Percentiles rank a stretch among this genome's conserved stretches.
phyloP scores from a whole-genome alignment of 495 filamentous ascomycete species.

The Lophiostoma macrostomum region DNA sequence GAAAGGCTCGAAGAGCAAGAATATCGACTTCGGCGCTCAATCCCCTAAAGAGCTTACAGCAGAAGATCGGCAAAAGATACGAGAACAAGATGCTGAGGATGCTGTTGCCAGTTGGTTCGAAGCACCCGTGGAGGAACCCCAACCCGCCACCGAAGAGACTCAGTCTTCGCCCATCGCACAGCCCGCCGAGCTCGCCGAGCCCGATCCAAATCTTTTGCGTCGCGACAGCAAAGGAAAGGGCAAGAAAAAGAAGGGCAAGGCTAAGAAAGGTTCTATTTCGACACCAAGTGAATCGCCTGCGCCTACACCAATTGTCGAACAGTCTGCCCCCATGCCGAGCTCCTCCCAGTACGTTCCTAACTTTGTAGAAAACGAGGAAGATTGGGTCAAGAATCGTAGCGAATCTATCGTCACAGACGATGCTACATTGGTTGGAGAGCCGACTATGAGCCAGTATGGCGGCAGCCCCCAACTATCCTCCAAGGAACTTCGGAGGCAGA shows the following conservation, averaged over 20 bases:
- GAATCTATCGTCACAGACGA: slow-evolving; percentile 26
- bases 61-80: slow-evolving; percentile 23
- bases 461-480: slow-evolving; percentile 6
- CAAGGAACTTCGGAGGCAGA: slow-evolving; percentile 21
- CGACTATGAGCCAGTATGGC: not conserved
- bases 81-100: slow-evolving; percentile 24
- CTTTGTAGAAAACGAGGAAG: slow-evolving; percentile 25
- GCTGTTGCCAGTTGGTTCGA: slow-evolving; percentile 24
- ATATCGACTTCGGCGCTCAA: slow-evolving; percentile 15
- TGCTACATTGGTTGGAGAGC: slow-evolving; percentile 29
- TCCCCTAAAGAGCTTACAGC: slow-evolving; percentile 14
- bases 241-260: slow-evolving; percentile 30
- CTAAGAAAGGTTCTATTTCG: slow-evolving; percentile 27
- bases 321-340: slow-evolving; percentile 7
- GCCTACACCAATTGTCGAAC: slow-evolving; percentile 17
- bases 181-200: slow-evolving; percentile 1
- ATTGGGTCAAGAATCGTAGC: slow-evolving; percentile 20
- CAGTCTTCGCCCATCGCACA: not conserved
- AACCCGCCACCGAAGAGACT: slow-evolving; percentile 11
- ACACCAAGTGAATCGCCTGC: slow-evolving; percentile 15
- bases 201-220: slow-evolving; percentile 17
- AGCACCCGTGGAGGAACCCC: slow-evolving; percentile 5
- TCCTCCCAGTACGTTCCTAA: slow-evolving; percentile 17
- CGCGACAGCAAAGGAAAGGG: slow-evolving; percentile 27
- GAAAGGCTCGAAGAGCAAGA: slow-evolving; percentile 29